phyloP scores from a whole-genome alignment of 1,139 yeast genomes.

The Chernovozyma sophiae-reginae region DNA sequence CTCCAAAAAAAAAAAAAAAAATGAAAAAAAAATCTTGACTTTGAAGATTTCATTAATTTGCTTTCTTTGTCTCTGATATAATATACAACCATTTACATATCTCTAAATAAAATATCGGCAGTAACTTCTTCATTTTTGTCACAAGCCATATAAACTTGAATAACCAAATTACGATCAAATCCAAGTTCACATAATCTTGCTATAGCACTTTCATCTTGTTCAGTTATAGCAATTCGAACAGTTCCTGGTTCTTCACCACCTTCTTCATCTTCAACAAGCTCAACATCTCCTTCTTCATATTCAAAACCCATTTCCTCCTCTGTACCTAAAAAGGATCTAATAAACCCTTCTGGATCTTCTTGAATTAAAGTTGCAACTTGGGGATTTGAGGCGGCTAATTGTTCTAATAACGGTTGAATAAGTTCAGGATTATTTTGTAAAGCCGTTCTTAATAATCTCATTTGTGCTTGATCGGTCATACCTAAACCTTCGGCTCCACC shows the following conservation, averaged over 20 bases:
- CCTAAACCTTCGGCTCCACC: conserved; percentile 16
- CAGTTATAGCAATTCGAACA: conserved; percentile 60
- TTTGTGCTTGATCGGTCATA: conserved; percentile 47
- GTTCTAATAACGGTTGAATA: conserved; percentile 79
- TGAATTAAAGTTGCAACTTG: conserved; percentile 80
- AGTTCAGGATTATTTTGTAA: conserved; percentile 86
- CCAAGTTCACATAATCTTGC: conserved; percentile 88
- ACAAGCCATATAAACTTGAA: conserved; percentile 96
- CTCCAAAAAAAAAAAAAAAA: too few species aligned
- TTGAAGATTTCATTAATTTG: too few species aligned
- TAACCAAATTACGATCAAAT: conserved; percentile 79
- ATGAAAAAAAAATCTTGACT: too few species aligned
- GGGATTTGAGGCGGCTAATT: conserved; percentile 80
- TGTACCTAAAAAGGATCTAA: conserved; percentile 62
- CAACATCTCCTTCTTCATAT: conserved; percentile 34
- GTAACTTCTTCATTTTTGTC: conserved; percentile 97
- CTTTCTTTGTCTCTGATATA: neutral
- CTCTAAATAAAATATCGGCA: conserved; percentile 80
- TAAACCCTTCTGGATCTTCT: conserved; percentile 81
- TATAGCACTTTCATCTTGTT: conserved; percentile 85
- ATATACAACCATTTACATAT: conserved; percentile 25
- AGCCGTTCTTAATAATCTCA: conserved; percentile 69
- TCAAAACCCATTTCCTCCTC: conserved; percentile 47
- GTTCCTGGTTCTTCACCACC: conserved; percentile 40
- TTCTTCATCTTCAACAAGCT: conserved; percentile 24